Evolutionary conservation across 768 basidiomycete species (phyloP).

Genomic region (Rhizopogon vulgaris): DNA sequence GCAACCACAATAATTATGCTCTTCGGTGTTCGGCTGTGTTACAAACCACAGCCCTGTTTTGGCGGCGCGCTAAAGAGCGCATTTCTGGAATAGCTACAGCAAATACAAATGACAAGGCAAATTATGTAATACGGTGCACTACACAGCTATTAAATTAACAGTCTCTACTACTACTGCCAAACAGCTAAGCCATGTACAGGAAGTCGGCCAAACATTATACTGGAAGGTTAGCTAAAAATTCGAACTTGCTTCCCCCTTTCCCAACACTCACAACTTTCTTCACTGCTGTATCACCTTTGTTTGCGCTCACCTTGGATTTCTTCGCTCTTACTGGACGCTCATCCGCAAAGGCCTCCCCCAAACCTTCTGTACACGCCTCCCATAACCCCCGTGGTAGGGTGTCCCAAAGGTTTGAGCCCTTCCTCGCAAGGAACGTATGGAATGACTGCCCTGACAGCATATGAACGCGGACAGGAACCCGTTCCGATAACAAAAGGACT

Average conservation of each 20-base stretch:
- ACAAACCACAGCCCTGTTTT: no score
- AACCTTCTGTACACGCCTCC: conserved; percentile 39
- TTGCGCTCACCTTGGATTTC: conserved; percentile 21
- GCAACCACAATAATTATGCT: no score
- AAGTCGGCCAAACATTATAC: conserved; percentile 20
- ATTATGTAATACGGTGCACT: no score
- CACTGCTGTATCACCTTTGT: conserved; percentile 1
- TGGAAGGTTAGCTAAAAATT: conserved; percentile 35
- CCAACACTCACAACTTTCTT: conserved; percentile 20
- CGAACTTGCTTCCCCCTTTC: conserved; percentile 29
- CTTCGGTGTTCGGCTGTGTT: no score
- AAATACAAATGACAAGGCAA: no score
- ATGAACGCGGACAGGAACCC: conserved; percentile 39
- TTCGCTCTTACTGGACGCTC: conserved; percentile 42
- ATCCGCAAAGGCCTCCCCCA: conserved; percentile 43
- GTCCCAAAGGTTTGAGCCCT: conserved; percentile 13
- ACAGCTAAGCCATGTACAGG: background rate
- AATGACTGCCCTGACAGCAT: conserved; percentile 55
- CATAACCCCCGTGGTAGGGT: conserved; percentile 33
- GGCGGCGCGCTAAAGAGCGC: no score
- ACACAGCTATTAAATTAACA: no score
- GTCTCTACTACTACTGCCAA: no score
- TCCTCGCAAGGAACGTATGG: conserved; percentile 44
- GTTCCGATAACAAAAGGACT: conserved; percentile 48
- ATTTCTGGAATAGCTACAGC: no score